phyloP scores from a whole-genome alignment of 176 grass and related monocot genomes.

The bread wheat (Triticum aestivum) region DNA sequence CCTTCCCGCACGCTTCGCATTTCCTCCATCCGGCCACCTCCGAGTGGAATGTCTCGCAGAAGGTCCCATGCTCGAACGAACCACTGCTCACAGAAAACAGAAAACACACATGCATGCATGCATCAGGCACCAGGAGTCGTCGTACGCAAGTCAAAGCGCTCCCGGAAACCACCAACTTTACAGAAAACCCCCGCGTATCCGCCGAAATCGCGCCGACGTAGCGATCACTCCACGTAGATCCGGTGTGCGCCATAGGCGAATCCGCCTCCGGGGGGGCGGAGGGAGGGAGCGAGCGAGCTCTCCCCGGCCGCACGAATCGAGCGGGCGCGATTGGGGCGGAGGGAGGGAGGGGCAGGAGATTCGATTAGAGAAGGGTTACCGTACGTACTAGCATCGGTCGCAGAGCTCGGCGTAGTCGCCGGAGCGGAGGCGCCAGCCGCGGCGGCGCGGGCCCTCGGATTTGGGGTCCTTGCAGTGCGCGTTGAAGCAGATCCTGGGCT shows the following conservation, averaged over 20 bases:
- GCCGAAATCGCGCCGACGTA: slow-evolving; percentile 39
- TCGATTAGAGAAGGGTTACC: slow-evolving; percentile 30
- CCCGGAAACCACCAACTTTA: slow-evolving; percentile 28
- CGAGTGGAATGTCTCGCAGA: slow-evolving; percentile 90
- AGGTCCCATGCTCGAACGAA: slow-evolving; percentile 84
- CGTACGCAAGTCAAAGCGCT: slow-evolving; percentile 55
- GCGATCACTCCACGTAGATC: slow-evolving; percentile 70
- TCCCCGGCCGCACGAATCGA: slow-evolving; percentile 28
- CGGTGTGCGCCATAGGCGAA: slow-evolving; percentile 50
- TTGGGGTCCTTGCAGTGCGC: slow-evolving; percentile 88
- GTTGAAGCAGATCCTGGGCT: slow-evolving; percentile 91
- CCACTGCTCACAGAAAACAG: slow-evolving; percentile 38
- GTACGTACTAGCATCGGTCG: slow-evolving; percentile 87
- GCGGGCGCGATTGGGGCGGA: slow-evolving; percentile 10
- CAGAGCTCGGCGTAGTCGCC: slow-evolving; percentile 84
- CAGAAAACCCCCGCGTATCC: slow-evolving; percentile 37
- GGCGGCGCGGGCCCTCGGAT: slow-evolving; percentile 49
- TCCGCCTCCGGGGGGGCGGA: slow-evolving; percentile 23
- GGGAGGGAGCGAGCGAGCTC: background rate
- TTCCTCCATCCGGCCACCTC: slow-evolving; percentile 92
- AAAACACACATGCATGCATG: slow-evolving; percentile 40
- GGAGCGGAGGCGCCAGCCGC: slow-evolving; percentile 78
- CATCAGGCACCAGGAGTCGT: slow-evolving; percentile 34
- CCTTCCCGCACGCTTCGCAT: slow-evolving; percentile 92
- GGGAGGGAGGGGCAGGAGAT: background rate